Evolutionary conservation across 2,329 filamentous ascomycete species (phyloP), one percentile per base, ranked within the genome.

Genomic region (Exophiala calicioides): DNA sequence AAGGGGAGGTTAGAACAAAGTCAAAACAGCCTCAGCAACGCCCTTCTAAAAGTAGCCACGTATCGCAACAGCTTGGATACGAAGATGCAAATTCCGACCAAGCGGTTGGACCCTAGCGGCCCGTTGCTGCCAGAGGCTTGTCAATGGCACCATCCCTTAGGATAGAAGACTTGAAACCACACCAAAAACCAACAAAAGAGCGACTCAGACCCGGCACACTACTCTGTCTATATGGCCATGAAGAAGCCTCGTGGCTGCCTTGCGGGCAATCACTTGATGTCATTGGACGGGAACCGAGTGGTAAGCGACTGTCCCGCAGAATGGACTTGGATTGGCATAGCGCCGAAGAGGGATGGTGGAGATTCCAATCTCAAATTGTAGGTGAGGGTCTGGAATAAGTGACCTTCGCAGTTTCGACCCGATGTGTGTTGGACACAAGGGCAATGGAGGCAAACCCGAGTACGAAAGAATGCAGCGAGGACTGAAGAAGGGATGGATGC

Each of bases 171-270:
- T n/a, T n/a, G n/a, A n/a, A n/a, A n/a, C n/a, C n/a, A n/a, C n/a
- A n/a, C n/a, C n/a, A n/a, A n/a, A n/a, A n/a, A n/a, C n/a, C n/a
- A n/a, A n/a, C n/a, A n/a, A n/a, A n/a, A n/a, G n/a, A n/a, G n/a
- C n/a, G n/a, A n/a, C 12, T 27, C 24, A 27, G 12, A 27, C 7
- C 24, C 24, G 24, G 24, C 24, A 27, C 7, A 27, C 24, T 27
- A 7, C 24, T n/a, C n/a, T n/a, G n/a, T n/a, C n/a, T 21, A 5
- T 12, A 15, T 15, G 16, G 18, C 13, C 4, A 27, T 18, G 30
- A 32, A 15, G 27, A 23, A 30, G 44, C 44, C 44, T 47, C 10
- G 37, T 47, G 38, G 24, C 8, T 47, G 44, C 44, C 44, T 47
- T 30, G 31, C 44, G 20, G 5, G 9, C n/a, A 27, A 30, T 20